Base-by-base conservation (phyloP, 306 rosid genomes). In the Sophora flavescens region DNA sequence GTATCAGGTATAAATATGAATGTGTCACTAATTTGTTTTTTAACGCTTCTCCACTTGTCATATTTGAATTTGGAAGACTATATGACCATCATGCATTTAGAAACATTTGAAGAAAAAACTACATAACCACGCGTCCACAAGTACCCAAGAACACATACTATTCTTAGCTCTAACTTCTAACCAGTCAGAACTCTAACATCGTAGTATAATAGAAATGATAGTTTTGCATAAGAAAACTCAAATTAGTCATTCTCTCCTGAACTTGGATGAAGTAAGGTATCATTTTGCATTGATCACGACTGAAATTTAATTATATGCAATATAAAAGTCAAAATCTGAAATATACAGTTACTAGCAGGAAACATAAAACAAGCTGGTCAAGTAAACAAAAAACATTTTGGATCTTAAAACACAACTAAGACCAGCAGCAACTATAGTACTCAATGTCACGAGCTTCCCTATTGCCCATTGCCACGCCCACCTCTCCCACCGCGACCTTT, bases 371-470 rank as follows among this genome's bases (percentile, higher is more conserved):
- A 57, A 80, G 63, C 35, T 65, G 33, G 26, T n/a, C 52, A 45
- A 56, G 69, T 6, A 72, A 32, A 17, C 52, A 57, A 5, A 28
- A 38, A 17, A 78, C 79, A 57, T n/a, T 11, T 42, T 7, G 30
- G 36, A 73, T 28, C 58, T 33, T n/a, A n/a, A n/a, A n/a, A 62
- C 50, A 75, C 48, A 74, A 36, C 72, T 35, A 48, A 52, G 77
- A 60, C 17, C 22, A 61, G 44, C 17, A 28, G 17, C 63, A 35
- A 39, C 79, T 66, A 72, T 48, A 9, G 56, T 7, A 45, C 48
- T 90, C 84, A 90, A 72, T 78, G 73, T 66, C 80, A 86, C 0
- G 81, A 72, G 72, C 63, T 88, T 38, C 88, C 88, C 41, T 81
- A 76, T 77, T 78, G 71, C 80, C 92, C 89, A 47, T 77, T 22